phyloP scores from a whole-genome alignment of 331 rosid genomes.

The Quercus lobata region DNA sequence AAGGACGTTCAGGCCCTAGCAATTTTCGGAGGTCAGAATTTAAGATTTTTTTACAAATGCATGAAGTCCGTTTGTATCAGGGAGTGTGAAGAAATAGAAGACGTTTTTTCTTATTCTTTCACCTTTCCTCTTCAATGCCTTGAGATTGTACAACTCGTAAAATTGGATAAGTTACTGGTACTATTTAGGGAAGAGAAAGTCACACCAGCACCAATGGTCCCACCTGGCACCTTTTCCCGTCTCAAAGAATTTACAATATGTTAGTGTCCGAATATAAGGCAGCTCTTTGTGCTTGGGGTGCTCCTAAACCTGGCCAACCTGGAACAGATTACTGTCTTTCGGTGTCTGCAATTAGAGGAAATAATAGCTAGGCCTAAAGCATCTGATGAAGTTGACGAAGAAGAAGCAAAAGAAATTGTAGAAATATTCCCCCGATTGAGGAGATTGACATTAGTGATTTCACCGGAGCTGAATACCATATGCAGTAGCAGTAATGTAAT shows the following conservation, averaged over 20 bases:
- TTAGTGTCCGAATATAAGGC: slow-evolving; percentile 6
- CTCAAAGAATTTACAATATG: neutral
- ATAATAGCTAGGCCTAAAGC: neutral
- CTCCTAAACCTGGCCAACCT: neutral
- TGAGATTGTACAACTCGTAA: neutral
- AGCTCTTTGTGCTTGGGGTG: neutral
- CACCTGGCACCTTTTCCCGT: neutral
- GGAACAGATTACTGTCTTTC: neutral
- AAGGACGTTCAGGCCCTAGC: neutral
- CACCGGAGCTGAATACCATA: neutral
- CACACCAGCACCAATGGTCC: neutral
- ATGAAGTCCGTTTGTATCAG: neutral
- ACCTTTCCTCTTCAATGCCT: slow-evolving; percentile 1
- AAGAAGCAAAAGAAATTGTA: neutral
- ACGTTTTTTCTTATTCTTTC: neutral
- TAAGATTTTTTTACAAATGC: slow-evolving; percentile 8
- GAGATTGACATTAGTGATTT: neutral
- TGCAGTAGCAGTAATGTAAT: neutral
- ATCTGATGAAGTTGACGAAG: no score
- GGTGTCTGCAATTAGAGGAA: neutral
- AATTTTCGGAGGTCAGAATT: neutral
- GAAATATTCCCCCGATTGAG: neutral
- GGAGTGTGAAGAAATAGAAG: neutral
- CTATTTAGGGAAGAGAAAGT: slow-evolving; percentile 3
- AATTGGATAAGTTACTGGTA: neutral